Conservation (phyloP, 495 filamentous ascomycete genomes). For the Hypoxylon intermedium region DNA sequence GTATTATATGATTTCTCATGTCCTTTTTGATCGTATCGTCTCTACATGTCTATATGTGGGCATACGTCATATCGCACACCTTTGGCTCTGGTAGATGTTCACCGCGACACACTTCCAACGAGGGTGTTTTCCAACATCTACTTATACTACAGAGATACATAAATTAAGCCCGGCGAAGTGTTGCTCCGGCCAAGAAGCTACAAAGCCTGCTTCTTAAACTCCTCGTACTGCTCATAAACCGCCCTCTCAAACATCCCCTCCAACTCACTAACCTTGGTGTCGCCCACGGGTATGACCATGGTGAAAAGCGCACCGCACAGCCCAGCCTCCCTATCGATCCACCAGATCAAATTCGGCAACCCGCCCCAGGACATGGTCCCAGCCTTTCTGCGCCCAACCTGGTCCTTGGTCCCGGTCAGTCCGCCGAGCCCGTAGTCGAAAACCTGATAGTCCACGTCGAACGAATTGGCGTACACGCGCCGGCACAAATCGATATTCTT, state of each 20-base stretch:
- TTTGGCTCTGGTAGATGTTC: no score
- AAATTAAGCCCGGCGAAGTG: no score
- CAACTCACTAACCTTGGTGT: conserved; percentile 30
- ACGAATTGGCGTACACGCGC: conserved; percentile 37
- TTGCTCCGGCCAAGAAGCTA: no score
- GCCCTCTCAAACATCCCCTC: conserved; percentile 42
- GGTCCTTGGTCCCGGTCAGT: conserved; percentile 35
- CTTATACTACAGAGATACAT: no score
- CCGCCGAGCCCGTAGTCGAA: conserved; percentile 43
- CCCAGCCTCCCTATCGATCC: conserved; percentile 44
- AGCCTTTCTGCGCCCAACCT: conserved; percentile 25
- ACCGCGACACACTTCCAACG: no score
- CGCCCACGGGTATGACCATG: conserved; percentile 35
- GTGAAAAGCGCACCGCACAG: conserved; percentile 45
- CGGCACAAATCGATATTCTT: conserved; percentile 12
- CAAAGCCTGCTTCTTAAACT: conserved; percentile 16
- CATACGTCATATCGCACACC: no score
- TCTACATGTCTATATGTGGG: no score
- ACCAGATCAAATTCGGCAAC: conserved; percentile 42
- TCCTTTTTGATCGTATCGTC: no score
- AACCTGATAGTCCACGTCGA: conserved; percentile 38
- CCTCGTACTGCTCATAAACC: conserved; percentile 39
- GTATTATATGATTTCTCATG: no score
- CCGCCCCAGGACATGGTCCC: conserved; percentile 49
- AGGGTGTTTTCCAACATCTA: no score